Conservation (phyloP, 1,284 basidiomycete genomes). For the Cutaneotrichosporon sp. region DNA sequence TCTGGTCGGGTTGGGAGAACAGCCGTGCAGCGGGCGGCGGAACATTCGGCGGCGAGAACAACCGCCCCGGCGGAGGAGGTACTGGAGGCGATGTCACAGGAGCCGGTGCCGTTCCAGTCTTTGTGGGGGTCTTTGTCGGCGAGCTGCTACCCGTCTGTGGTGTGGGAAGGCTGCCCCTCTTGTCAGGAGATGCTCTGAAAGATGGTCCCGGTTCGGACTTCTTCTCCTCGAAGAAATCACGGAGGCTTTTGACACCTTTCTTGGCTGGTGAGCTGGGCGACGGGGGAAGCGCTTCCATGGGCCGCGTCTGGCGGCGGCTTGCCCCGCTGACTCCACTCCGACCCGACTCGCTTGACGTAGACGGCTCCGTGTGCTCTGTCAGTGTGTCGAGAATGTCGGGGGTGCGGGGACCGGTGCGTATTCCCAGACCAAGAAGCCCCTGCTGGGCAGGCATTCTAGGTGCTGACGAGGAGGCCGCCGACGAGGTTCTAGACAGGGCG, state of each 20-base stretch:
- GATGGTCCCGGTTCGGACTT: neutral
- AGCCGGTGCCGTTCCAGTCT: neutral
- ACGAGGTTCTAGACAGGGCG: neutral
- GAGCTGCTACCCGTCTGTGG: neutral
- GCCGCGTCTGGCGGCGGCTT: neutral
- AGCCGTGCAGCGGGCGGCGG: too few species aligned
- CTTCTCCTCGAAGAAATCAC: slow-evolving; percentile 26
- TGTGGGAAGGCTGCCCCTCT: neutral
- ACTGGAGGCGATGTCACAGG: neutral
- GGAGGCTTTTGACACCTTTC: slow-evolving; percentile 3
- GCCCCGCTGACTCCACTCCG: neutral
- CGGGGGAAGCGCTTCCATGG: neutral
- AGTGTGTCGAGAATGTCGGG: slow-evolving; percentile 17
- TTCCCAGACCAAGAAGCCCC: slow-evolving; percentile 8
- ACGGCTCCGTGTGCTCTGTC: slow-evolving; percentile 13
- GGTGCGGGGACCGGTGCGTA: slow-evolving; percentile 7
- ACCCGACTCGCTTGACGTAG: neutral
- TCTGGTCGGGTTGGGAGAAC: neutral
- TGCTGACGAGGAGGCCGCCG: neutral
- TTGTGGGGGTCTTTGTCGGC: neutral
- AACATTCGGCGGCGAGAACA: slow-evolving; percentile 1
- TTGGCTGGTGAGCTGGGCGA: slow-evolving; percentile 15
- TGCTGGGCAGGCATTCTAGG: neutral
- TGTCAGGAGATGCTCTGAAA: neutral
- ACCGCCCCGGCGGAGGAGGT: neutral